Evolutionary conservation across 192 early-diverging fungal genomes (phyloP), one percentile per base, ranked within the genome.

Genomic region (Backusella circina): DNA sequence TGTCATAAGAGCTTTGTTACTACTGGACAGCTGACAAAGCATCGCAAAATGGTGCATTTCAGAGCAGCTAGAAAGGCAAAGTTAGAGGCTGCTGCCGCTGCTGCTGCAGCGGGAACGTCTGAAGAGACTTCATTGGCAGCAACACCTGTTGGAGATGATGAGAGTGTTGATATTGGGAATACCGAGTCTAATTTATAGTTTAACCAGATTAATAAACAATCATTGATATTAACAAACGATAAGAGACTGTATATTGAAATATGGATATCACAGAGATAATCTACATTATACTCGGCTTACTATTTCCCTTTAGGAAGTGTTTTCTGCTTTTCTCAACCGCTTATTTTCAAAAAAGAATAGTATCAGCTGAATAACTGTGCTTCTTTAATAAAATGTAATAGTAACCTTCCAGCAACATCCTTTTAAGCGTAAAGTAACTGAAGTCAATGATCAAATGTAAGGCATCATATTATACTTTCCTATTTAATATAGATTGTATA

Each of bases 41-140:
- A 82, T 66, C 74, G 77, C 31, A 82, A 82, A 31, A 82, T 82
- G 81, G 81, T 82, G 16, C 81, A 82, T 70, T 82, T 78, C 32
- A 69, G 80, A 70, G 72, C 72, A 23, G 70, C 76, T 6, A 66
- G 76, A 32, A 82, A 78, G 68, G 74, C 70, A 23, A 82, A 78
- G 28, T 32, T 74, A 2, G 70, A 64, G 9, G 75, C 74, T 3
- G 75, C 61, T 16, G 79, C 79, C 6, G 79, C 57, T 39, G 75
- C 70, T 12, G 71, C 31, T 16, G 79, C 70, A 28, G 65, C 38
- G 35, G 47, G 32, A 37, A 75, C 7, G 41, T n/a, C 21, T 13
- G 71, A 72, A 5, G 71, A 72, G 15, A 23, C 47, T 0, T 18
- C 31, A 9, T 2, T 28, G 6, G 70, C 28, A 16, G 35, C 39